Base-by-base conservation (phyloP, 345 rosid genomes). In the Sapria himalayana region DNA sequence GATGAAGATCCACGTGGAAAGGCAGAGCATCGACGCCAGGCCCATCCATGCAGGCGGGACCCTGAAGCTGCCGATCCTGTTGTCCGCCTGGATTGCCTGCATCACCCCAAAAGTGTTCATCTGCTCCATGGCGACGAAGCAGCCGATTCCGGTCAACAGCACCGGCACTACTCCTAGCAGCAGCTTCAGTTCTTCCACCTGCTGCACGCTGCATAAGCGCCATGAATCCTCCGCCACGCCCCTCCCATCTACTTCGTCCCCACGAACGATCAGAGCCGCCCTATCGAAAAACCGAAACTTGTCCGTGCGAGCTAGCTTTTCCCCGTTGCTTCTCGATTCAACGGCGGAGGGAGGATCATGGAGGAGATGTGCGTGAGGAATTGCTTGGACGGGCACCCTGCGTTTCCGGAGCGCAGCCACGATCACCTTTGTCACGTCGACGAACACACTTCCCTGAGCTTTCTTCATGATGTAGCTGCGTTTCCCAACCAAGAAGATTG, bases 21-120 rank as follows among this genome's bases (percentile, higher is more conserved):
- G 80, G 17, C 67, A 48, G 10, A 82, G 48, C 85, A 82, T 74
- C 0, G 77, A 55, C 22, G 47, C 34, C 1, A 81, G 71, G 13
- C 66, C 59, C 70, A 74, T 63, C 94, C 91, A 78, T 15, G 66
- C 72, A 12, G 85, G 78, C 1, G 92, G 94, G 25, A 62, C 46
- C 20, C 55, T 9, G 29, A 80, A 73, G 14, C 53, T 18, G 13
- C 73, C 72, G 6, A 73, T 31, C 4, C 55, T 33, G 46, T 33
- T 66, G 36, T 64, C 52, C 61, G 59, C 56, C 29, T 76, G 80
- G 12, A 71, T 59, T 4, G 73, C 73, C 52, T 71, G 82, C 33
- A 76, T 65, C 21, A 74, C 37, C 7, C 93, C 89, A 33, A 73
- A 64, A n/a, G 73, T 62, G 51, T 29, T 65, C 43, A 65, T 67